Evolutionary conservation across 2,329 filamentous ascomycete species (phyloP).

Genomic region (Juglanconis oblonga): DNA sequence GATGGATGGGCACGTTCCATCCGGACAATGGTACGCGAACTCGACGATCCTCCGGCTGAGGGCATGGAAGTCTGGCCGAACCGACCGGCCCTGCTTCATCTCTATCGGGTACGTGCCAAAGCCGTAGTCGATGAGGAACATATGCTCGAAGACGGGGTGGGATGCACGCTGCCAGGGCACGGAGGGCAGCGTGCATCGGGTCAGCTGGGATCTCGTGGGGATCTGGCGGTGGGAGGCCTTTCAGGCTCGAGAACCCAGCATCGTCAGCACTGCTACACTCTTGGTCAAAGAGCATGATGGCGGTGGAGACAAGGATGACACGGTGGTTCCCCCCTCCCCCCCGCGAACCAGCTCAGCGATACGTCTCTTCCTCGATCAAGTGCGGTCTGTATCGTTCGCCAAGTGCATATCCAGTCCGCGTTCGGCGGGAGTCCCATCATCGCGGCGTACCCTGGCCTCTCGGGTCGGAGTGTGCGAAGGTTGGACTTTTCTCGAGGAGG

Average conservation of each 20-base stretch:
- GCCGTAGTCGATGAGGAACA: conserved; percentile 11
- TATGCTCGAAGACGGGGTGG: conserved; percentile 5
- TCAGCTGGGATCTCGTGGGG: not conserved
- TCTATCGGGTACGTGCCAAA: conserved; percentile 2
- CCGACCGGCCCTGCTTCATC: not conserved
- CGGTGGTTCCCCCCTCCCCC: not conserved
- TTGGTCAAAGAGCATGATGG: conserved; percentile 1
- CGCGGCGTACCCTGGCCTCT: conserved; percentile 8
- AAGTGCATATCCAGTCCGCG: conserved; percentile 1
- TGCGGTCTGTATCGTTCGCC: conserved; percentile 3
- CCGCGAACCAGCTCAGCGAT: not conserved
- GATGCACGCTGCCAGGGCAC: too few species aligned
- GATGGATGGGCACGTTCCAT: not conserved
- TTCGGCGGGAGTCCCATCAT: not conserved
- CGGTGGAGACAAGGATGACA: not conserved
- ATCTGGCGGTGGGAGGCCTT: not conserved
- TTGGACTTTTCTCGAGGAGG: not conserved
- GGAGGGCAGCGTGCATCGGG: too few species aligned
- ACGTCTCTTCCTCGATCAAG: not conserved
- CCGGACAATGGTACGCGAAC: conserved; percentile 3
- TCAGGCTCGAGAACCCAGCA: not conserved
- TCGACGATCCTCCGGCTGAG: not conserved
- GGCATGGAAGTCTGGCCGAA: not conserved
- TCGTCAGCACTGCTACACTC: conserved; percentile 4
- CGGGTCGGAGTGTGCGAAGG: conserved; percentile 1